Evolutionary conservation across 2,329 filamentous ascomycete species (phyloP), one percentile per base, ranked within the genome.

Genomic region (Neurospora sp.): DNA sequence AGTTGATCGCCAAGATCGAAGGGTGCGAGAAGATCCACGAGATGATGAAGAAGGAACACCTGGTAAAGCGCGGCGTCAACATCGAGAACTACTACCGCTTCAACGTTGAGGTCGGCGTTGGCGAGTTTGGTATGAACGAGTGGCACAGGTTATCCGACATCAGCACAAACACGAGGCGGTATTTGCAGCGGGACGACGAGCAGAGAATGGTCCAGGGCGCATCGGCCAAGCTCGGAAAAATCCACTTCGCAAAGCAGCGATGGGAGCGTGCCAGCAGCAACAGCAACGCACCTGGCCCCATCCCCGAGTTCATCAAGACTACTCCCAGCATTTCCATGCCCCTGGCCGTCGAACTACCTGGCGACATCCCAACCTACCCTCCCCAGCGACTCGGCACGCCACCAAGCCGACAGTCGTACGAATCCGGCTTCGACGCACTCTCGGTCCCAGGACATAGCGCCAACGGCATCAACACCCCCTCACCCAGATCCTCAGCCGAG

Each of bases 51-150:
- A 88, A 87, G 70, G 91, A 96, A 66, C 88, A 94, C 74, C 84
- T 98, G 28, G 82, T 87, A 6, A 91, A 89, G 78, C 88, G 93
- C 40, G 88, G 91, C 36, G 92, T 98, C 71, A 94, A 91, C 75
- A 87, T 88, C 68, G 94, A 97, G 70, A 92, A 96, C 78, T 99
- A 99, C 82, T 97, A 93, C 79, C 91, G 96, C 8, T 84, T 98
- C n/a, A 99, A 99, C 74, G 96, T 98, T 52, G 94, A 98, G 77
- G 90, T 97, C 17, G 96, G 95, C 1, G 94, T 98, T 3, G 94
- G 95, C 68, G 96, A 98, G 77, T 98, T 97, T 78, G 95, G 92
- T 68, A 98, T 99, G 93, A 99, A 98, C 78, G 96, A 98, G 79
- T 99, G 96, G 96, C 88, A 92, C 76, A 88, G 94, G 3, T 83